Conservation (phyloP, 1,139 yeast genomes). For the Martiniozyma asiatica region DNA sequence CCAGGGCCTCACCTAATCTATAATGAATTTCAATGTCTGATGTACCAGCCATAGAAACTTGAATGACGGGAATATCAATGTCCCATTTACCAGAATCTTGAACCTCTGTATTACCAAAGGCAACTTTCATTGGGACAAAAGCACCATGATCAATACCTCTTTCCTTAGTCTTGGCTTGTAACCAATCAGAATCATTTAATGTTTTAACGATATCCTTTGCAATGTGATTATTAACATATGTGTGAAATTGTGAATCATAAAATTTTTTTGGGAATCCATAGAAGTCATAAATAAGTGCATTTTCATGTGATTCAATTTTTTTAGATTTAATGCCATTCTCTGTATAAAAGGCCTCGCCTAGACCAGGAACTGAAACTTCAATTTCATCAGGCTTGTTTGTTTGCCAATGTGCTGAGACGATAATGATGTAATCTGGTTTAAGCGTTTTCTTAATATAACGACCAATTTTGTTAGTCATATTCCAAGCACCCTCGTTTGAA, state of each 20-base stretch:
- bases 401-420: conserved; percentile 74
- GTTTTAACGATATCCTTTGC: conserved; percentile 33
- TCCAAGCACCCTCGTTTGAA: conserved; percentile 50
- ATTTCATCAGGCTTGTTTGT: conserved; percentile 29
- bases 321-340: conserved; percentile 10
- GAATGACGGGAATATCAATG: conserved; percentile 47
- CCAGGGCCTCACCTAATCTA: conserved; percentile 44
- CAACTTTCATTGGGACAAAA: conserved; percentile 71
- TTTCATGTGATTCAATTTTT: conserved; percentile 20
- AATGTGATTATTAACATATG: conserved; percentile 30
- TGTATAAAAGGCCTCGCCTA: conserved; percentile 16
- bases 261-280: conserved; percentile 55
- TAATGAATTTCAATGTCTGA: conserved; percentile 37
- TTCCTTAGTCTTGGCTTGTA: conserved; percentile 28
- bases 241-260: conserved; percentile 52
- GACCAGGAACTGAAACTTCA: conserved; percentile 38
- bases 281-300: conserved; percentile 54
- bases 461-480: conserved; percentile 39
- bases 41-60: conserved; percentile 46
- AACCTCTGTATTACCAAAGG: conserved; percentile 36
- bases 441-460: conserved; percentile 31
- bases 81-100: conserved; percentile 24
- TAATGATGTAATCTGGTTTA: conserved; percentile 54
- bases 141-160: conserved; percentile 76
- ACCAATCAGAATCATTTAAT: conserved; percentile 29